Base-by-base conservation (phyloP, 2,329 filamentous ascomycete species). In the Volutella citrinella region DNA sequence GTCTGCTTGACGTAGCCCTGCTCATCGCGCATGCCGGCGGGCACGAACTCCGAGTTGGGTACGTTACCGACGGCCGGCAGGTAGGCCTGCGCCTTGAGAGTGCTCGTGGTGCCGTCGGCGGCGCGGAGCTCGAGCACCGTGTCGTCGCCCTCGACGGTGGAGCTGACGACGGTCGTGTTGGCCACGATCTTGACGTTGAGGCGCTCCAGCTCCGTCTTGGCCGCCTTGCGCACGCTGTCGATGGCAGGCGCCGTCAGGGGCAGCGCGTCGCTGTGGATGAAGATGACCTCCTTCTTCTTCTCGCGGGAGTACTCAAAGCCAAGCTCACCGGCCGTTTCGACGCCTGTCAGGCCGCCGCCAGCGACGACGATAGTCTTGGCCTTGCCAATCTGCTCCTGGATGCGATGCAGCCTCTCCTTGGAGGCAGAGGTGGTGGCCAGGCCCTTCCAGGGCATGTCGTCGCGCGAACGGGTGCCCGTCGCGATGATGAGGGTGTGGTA, bases 401-500 rank as follows among this genome's bases (percentile, higher is more conserved):
- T 45, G 13, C 43, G 33, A 18, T 59, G 58, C 5, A 76, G 46
- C 14, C 54, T 56, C 1, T 55, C 51, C 33, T 62, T 64, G 18
- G 70, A 72, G 35, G 63, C 49, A 34, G 67, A 59, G 1, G 66
- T 65, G 3, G 64, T 63, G 5, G 54, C 63, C 9, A 69, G 43
- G 14, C 53, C 56, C 53, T 78, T 79, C 55, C 69, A 78, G 1
- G 75, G 73, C 56, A 71, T 60, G 39, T 52, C 56, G 5, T 61
- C 65, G 15, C 49, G 57, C 19, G 65, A 61, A 18, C 60, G 58
- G 4, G 69, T 57, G 7, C 77, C 77, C 4, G 76, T 80, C 9
- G 75, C 74, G 26, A 81, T 56, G 40, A 81, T 50, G 10, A 80
- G 59, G 15, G 65, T 66, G 43, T 77, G 65, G 48, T 80, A 81